Percentiles rank a stretch among this genome's conserved stretches.
These are phyloP conservation scores for Sphagnum magellanicum DNA, from an alignment of 228 moss, liverwort and hornwort species.

Conservation along the genomic window DNA sequence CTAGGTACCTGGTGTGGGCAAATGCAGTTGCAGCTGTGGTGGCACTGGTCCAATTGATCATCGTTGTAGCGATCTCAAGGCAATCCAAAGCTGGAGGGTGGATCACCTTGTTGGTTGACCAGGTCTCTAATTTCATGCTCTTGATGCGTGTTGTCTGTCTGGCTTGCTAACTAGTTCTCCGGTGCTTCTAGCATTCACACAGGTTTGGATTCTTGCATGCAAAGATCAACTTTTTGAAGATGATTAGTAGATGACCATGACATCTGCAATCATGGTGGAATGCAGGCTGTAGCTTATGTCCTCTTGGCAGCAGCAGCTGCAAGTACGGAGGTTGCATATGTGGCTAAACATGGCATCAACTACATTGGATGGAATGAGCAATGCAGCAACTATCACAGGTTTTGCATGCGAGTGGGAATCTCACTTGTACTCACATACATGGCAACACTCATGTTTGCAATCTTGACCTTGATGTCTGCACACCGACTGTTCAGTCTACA, in stretches of 20 bases:
- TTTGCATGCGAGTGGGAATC: conserved; percentile 6
- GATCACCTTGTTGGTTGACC: conserved; percentile 4
- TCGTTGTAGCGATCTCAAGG: background rate
- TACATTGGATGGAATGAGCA: conserved; percentile 6
- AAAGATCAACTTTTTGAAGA: too few relatives aligned
- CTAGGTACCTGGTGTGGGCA: conserved; percentile 8
- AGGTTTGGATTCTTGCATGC: background rate
- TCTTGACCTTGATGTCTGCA: conserved; percentile 2
- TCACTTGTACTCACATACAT: conserved; percentile 4
- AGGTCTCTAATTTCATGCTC: background rate
- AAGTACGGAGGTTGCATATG: conserved; percentile 5
- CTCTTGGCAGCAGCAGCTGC: conserved; percentile 7
- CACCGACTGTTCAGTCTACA: conserved; percentile 1
- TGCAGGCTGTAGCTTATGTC: conserved; percentile 5
- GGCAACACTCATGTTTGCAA: conserved; percentile 1
- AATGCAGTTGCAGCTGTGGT: conserved; percentile 9
- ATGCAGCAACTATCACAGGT: conserved; percentile 5
- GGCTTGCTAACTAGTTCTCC: too few relatives aligned
- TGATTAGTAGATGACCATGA: too few relatives aligned
- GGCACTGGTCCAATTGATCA: conserved; percentile 2
- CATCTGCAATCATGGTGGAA: background rate
- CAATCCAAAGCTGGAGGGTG: conserved; percentile 4
- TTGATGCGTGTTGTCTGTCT: too few relatives aligned
- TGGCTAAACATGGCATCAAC: conserved; percentile 1
- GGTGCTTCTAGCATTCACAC: background rate